Conservation (phyloP, 2,329 filamentous ascomycete genomes). For the Huntiella savannae region DNA sequence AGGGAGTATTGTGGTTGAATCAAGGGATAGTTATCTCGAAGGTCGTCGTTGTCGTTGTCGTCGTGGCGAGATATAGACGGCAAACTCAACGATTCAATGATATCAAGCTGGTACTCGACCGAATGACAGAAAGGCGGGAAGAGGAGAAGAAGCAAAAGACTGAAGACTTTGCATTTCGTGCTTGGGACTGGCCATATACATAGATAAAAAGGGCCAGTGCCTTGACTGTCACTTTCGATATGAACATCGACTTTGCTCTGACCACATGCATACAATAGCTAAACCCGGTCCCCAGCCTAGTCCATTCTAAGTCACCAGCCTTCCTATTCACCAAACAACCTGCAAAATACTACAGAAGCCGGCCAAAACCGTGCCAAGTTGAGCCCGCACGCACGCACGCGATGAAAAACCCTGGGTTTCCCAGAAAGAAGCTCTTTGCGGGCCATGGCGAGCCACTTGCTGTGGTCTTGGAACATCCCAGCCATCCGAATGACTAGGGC, state of each 20-base stretch:
- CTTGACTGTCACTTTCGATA: no score
- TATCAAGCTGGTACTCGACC: conserved; percentile 2
- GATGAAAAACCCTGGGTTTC: conserved; percentile 1
- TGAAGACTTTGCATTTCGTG: no score
- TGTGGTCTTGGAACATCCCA: neutral
- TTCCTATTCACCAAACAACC: conserved; percentile 1
- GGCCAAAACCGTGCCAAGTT: neutral
- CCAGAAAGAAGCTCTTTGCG: conserved; percentile 2
- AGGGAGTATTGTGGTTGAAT: neutral
- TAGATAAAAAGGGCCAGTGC: no score
- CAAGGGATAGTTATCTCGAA: neutral
- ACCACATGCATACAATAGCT: neutral
- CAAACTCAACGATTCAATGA: neutral
- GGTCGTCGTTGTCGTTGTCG: neutral
- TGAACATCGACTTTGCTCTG: no score
- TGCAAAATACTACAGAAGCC: neutral
- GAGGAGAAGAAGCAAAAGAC: neutral
- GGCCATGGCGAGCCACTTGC: neutral
- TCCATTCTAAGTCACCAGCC: conserved; percentile 2
- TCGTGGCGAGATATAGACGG: neutral
- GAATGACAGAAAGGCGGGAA: neutral
- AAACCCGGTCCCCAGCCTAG: conserved; percentile 3
- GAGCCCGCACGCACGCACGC: conserved; percentile 2
- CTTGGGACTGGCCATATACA: no score
- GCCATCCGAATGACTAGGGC: conserved; percentile 1